Evolutionary conservation across 176 grass and related monocot species (phyloP).

Genomic region (Zizania latifolia): DNA sequence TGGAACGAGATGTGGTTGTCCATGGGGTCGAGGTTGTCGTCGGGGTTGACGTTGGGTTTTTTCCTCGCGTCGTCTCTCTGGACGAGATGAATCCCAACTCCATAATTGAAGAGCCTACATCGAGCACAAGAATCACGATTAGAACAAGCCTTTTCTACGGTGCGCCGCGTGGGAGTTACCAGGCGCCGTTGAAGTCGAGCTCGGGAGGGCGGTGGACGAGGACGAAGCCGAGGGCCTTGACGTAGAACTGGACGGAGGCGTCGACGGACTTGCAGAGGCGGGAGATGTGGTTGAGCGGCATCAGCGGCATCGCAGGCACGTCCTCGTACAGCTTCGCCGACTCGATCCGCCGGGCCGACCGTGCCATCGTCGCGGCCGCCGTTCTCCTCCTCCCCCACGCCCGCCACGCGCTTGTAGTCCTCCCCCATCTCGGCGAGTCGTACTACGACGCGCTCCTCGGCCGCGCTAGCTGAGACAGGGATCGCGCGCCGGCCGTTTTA

Average conservation of each 20-base stretch:
- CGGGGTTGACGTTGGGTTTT: conserved; percentile 32
- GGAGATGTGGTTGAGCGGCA: conserved; percentile 76
- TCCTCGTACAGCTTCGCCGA: conserved; percentile 41
- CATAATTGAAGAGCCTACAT: conserved; percentile 73
- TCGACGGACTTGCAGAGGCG: conserved; percentile 62
- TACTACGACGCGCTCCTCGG: no score
- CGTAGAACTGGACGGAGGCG: conserved; percentile 56
- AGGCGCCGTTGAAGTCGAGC: conserved; percentile 66
- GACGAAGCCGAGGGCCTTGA: conserved; percentile 62
- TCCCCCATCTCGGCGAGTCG: no score
- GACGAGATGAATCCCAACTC: conserved; percentile 62
- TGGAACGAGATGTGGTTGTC: conserved; percentile 84
- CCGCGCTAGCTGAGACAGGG: no score
- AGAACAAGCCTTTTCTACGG: no score
- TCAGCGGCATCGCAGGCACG: conserved; percentile 45
- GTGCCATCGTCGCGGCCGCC: background rate
- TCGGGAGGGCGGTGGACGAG: conserved; percentile 57
- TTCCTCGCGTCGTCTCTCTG: conserved; percentile 35
- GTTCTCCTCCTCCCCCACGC: background rate
- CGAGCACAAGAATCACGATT: background rate
- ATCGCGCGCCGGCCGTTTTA: no score
- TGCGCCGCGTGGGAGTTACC: no score
- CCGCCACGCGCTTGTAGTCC: conserved; percentile 3
- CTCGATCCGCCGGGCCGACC: background rate
- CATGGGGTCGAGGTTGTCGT: conserved; percentile 56